Percentiles rank a stretch among this genome's conserved stretches.
phyloP scores from a whole-genome alignment of 2,329 filamentous ascomycete species.

The Truncatella angustata region DNA sequence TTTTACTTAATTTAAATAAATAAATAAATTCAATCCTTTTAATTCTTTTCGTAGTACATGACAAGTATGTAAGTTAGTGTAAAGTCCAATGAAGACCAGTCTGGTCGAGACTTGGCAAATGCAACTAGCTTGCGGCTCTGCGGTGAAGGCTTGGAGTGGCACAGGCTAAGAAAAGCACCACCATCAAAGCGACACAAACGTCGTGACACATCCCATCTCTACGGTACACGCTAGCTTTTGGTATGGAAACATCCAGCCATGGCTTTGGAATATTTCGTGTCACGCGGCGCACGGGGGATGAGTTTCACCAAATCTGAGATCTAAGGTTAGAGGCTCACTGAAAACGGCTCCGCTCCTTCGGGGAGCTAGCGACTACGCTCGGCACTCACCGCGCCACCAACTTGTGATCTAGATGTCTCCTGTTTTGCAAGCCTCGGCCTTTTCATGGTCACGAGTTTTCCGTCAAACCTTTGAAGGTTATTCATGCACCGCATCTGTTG shows the following conservation, averaged over 20 bases:
- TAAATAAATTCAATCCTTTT: no score
- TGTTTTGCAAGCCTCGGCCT: no score
- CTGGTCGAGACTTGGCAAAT: neutral
- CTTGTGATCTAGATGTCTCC: no score
- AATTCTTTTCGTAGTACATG: no score
- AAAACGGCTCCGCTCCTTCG: neutral
- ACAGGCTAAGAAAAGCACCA: neutral
- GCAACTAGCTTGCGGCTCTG: neutral
- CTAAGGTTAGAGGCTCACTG: neutral
- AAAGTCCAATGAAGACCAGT: neutral
- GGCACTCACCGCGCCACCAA: neutral
- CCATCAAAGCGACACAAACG: neutral
- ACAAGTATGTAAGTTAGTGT: neutral
- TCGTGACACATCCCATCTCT: neutral
- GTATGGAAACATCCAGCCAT: neutral
- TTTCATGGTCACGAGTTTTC: no score
- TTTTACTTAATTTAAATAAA: no score
- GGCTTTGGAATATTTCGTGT: no score
- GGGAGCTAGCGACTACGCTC: neutral
- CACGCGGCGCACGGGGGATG: no score
- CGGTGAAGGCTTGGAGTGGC: neutral
- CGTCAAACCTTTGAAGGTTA: no score
- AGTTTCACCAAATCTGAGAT: neutral
- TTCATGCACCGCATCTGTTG: no score
- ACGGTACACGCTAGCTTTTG: neutral